Base-by-base conservation (phyloP, 2,329 filamentous ascomycete genomes). In the Tolypocladium guangdongense region DNA sequence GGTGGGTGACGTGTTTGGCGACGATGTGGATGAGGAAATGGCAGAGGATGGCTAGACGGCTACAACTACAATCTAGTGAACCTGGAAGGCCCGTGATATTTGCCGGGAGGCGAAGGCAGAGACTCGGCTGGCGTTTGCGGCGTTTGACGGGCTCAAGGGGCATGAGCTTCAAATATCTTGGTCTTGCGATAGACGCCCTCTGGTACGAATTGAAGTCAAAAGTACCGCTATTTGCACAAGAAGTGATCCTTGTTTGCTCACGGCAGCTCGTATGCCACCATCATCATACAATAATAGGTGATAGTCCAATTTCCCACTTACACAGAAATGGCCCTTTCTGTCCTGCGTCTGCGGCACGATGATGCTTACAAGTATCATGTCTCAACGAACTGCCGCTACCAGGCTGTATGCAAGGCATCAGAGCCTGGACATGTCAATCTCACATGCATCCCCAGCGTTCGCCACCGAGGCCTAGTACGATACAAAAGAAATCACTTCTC, bases 21-120 rank as follows among this genome's bases (percentile, higher is more conserved):
- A 74, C 43, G 76, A 80, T 60, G 74, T 73, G 49, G 77, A 80
- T 57, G 74, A 82, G 63, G 81, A 82, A 50, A 78, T 81, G 73
- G 78, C 75, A 27, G 77, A 78, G 55, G 63, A 68, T 43, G 52
- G 54, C 20, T 60, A 55, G 38, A 7, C 35, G 35, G 27, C 11
- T n/a, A 27, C 18, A 7, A 20, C 10, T n/a, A 27, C 18, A 7
- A 20, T 5, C 27, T 27, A 32, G 7, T 14, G 3, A 24, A 7
- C 18, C 27, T 33, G 7, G 43, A 46, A 4, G 24, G 2, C 8
- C n/a, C 47, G 33, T 37, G 47, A 14, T 12, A 33, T 16, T 11
- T 32, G 18, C 43, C n/a, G 10, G 43, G 27, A 5, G 41, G 16
- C 30, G 41, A 11, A 30, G 16, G 24, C 41, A 30, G 41, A 30